Base-by-base conservation (phyloP, 108 stramenopile genomes). In the Skeletonema costatum region DNA sequence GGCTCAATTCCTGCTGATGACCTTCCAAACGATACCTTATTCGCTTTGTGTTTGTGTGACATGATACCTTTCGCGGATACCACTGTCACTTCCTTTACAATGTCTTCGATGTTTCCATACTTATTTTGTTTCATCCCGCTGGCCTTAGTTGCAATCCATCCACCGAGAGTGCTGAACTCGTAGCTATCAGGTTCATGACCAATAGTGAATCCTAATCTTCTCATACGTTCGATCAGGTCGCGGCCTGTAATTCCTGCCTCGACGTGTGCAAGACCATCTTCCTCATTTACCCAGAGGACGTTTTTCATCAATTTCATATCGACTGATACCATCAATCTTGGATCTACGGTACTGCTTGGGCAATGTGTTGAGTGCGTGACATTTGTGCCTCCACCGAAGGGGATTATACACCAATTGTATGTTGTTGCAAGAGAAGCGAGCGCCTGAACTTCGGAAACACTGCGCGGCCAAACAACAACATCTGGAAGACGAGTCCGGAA, bases 81-180 rank as follows among this genome's bases (percentile, higher is more conserved):
- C 12, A 96, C 86, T 12, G 84, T 73, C 10, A 96, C 88, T 53
- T 91, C 89, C 29, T 85, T 84, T 32, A 98, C 96, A 65, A 98
- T 96, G 70, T 97, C 96, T 82, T 98, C 98, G 68, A 98, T 98
- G 48, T 98, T 98, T 65, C 98, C 98, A 68, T 98, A 98, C 70
- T 84, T 90, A 66, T 92, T 95, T 68, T 93, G 88, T 69, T 97
- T 97, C 98, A 98, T 98, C 16, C 98, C 98, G 63, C 97, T 97
- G 13, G 98, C 95, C 82, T 96, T 94, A 1, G 98, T 98, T 13
- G 98, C 98, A 58, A 98, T 92, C 98, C 98, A 98, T 32, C 98
- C 98, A 32, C 98, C 98, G 13, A 98, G 82, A 21, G 98, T 97
- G 66, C 95, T 96, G 84, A 98, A 98, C 74, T 98, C 98, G 51